A percentile compares a stretch with the other conserved stretches of the same genome.
These are phyloP conservation scores for Aspergillus biplanus DNA, from an alignment of 495 filamentous ascomycete species.

Conservation along the genomic window DNA sequence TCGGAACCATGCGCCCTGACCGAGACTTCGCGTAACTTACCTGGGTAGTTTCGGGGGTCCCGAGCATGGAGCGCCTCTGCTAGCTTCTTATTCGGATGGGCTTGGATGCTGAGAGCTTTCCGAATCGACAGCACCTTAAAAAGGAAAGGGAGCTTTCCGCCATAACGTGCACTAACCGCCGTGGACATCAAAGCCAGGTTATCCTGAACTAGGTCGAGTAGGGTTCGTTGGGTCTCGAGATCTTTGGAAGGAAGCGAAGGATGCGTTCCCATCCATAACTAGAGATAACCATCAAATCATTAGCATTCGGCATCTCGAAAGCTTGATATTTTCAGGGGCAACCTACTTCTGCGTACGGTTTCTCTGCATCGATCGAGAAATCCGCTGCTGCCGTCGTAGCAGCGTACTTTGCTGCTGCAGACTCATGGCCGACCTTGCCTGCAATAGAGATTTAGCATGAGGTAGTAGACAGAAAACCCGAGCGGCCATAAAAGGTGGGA, in stretches of 20 bases:
- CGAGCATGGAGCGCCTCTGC: constrained; percentile 84
- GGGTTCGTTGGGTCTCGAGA: constrained; percentile 76
- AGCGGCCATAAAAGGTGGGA: constrained; percentile 20
- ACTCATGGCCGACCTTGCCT: constrained; percentile 76
- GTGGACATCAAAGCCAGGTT: constrained; percentile 80
- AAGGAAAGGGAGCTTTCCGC: constrained; percentile 84
- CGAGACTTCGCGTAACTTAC: constrained; percentile 34
- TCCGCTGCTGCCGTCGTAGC: constrained; percentile 70
- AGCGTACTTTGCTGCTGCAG: constrained; percentile 74
- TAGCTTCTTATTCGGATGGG: constrained; percentile 97
- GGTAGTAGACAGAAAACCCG: constrained; percentile 19
- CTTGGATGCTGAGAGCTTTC: constrained; percentile 96
- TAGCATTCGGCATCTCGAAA: constrained; percentile 17
- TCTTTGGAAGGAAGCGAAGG: constrained; percentile 94
- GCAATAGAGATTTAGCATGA: constrained; percentile 31
- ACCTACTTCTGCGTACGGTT: constrained; percentile 80
- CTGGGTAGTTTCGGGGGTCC: constrained; percentile 92
- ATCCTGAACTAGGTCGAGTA: constrained; percentile 87
- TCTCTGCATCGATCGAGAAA: constrained; percentile 77
- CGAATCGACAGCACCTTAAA: constrained; percentile 96
- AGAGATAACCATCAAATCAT: constrained; percentile 10
- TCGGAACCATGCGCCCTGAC: neutral
- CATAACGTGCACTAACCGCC: constrained; percentile 72
- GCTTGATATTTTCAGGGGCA: constrained; percentile 26
- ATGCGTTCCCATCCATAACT: constrained; percentile 99